Percentiles rank a stretch among this genome's conserved stretches.
Conservation (phyloP, 2,329 filamentous ascomycete genomes). For the Acrocalymma vagum region DNA sequence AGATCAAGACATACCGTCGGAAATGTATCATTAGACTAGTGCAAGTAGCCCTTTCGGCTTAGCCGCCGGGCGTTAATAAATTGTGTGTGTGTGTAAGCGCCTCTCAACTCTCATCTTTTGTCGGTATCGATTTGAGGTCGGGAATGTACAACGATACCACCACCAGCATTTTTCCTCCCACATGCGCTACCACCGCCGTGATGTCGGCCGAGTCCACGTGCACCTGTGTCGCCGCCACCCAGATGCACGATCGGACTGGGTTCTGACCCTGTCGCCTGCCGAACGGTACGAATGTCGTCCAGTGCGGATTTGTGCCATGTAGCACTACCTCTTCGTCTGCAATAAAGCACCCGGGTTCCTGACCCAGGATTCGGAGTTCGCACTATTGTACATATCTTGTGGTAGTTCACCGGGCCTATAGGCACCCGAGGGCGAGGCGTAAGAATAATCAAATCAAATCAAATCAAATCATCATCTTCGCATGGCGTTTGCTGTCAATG, state of each 20-base stretch:
- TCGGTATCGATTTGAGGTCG: conserved; percentile 1
- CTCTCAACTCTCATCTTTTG: conserved; percentile 3
- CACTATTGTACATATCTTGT: too few species aligned
- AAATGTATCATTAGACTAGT: conserved; percentile 13
- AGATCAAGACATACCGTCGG: conserved; percentile 9
- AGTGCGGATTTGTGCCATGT: background rate
- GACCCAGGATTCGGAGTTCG: conserved; percentile 6
- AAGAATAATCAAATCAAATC: too few species aligned
- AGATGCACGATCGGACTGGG: conserved; percentile 2
- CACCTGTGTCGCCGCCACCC: conserved; percentile 5
- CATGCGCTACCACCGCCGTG: conserved; percentile 11
- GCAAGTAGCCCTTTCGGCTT: conserved; percentile 13
- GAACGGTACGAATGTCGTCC: conserved; percentile 5
- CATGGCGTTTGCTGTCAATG: too few species aligned
- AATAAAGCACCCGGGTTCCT: conserved; percentile 13
- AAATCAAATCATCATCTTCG: too few species aligned
- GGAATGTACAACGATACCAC: conserved; percentile 8
- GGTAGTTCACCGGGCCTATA: too few species aligned
- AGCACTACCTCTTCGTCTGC: conserved; percentile 8
- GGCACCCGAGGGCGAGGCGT: too few species aligned
- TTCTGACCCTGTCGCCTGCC: conserved; percentile 2
- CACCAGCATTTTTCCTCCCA: conserved; percentile 4
- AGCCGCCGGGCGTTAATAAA: conserved; percentile 11
- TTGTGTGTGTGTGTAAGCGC: conserved; percentile 8
- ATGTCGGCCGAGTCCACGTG: conserved; percentile 11